These are phyloP conservation scores for Pythium aristosporum DNA, from an alignment of 352 stramenopile species.

Conservation along the genomic window DNA sequence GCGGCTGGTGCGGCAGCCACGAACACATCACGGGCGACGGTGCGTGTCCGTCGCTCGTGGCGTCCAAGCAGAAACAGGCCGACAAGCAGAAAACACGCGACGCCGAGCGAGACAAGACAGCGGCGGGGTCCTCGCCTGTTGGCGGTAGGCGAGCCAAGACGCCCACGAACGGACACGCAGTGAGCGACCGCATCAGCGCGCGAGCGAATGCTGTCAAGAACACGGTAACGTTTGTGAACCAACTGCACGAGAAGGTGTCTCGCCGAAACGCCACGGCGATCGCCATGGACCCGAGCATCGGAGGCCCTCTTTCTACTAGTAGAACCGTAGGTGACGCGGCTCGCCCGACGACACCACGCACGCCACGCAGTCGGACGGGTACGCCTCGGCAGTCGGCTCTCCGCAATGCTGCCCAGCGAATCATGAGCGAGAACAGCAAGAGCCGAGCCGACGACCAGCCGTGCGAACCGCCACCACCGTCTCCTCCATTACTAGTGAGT, in stretches of 20 bases:
- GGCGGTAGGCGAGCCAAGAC: slow-evolving; percentile 6
- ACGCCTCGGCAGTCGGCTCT: slow-evolving; percentile 30
- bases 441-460: neutral
- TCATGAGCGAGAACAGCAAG: slow-evolving; percentile 28
- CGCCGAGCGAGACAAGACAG: slow-evolving; percentile 1
- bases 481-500: neutral
- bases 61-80: slow-evolving; percentile 61
- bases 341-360: slow-evolving; percentile 5
- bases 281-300: slow-evolving; percentile 5
- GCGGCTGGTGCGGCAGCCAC: slow-evolving; percentile 70
- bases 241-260: slow-evolving; percentile 19
- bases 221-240: slow-evolving; percentile 42
- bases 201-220: slow-evolving; percentile 51
- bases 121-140: neutral
- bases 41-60: slow-evolving; percentile 39
- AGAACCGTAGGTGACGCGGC: neutral
- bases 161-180: neutral
- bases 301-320: neutral
- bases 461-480: neutral
- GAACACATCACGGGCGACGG: slow-evolving; percentile 72
- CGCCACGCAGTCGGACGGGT: neutral
- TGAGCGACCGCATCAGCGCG: slow-evolving; percentile 28
- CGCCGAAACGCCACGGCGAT: slow-evolving; percentile 20
- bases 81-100: slow-evolving; percentile 49
- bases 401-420: slow-evolving; percentile 36